phyloP scores from a whole-genome alignment of 441 rosid species.

The Geranium incanum region DNA sequence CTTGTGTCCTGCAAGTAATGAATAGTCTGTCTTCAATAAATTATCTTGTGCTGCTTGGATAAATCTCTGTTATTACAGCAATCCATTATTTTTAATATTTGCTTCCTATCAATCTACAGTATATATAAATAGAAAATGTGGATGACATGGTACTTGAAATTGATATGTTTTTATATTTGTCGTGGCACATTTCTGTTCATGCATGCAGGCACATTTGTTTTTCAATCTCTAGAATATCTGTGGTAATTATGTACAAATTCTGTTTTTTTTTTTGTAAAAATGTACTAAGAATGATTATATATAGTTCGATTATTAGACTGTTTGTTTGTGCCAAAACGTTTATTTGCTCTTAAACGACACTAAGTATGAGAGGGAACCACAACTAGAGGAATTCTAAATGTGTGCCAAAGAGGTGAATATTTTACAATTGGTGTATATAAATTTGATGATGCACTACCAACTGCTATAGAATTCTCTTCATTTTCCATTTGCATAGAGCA shows the following conservation, averaged over 20 bases:
- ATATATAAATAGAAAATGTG: neutral
- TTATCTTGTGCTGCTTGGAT: neutral
- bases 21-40: neutral
- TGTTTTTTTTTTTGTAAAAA: neutral
- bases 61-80: neutral
- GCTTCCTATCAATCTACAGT: conserved; percentile 2
- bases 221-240: no score
- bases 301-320: conserved; percentile 1
- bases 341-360: neutral
- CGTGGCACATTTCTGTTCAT: neutral
- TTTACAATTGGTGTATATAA: conserved; percentile 1
- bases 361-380: neutral
- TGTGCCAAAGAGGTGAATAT: neutral
- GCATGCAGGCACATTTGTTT: neutral
- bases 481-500: neutral
- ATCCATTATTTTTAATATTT: neutral
- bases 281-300: neutral
- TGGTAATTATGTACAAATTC: no score
- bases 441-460: neutral
- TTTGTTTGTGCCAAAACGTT: neutral
- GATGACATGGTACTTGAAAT: neutral
- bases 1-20: neutral
- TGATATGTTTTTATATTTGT: neutral
- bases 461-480: neutral
- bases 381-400: neutral